Conservation (phyloP, 2,329 filamentous ascomycete genomes). For the Proliferodiscus dingleyae region DNA sequence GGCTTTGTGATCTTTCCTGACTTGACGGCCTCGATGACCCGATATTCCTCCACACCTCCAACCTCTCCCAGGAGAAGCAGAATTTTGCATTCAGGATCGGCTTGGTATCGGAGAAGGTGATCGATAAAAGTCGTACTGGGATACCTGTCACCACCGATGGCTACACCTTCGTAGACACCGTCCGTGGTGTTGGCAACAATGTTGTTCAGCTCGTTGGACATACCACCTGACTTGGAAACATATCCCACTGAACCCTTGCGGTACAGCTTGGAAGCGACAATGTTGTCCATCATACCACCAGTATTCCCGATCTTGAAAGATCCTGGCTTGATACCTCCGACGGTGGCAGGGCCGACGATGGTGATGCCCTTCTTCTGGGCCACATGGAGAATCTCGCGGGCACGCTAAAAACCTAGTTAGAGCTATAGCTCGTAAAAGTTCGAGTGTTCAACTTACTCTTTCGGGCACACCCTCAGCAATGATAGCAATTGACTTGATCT, state of each 20-base stretch:
- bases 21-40: conserved; percentile 98
- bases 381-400: conserved; percentile 94
- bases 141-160: conserved; percentile 98
- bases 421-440: background rate
- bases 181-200: conserved; percentile 95
- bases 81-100: conserved; percentile 97
- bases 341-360: conserved; percentile 96
- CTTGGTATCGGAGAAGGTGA: conserved; percentile 93
- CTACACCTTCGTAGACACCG: conserved; percentile 98
- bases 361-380: conserved; percentile 98
- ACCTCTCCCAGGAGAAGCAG: conserved; percentile 94
- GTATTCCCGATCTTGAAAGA: conserved; percentile 99
- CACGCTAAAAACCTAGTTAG: conserved; percentile 57
- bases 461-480: conserved; percentile 99
- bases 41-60: conserved; percentile 99
- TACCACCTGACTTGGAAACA: conserved; percentile 99
- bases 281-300: conserved; percentile 99
- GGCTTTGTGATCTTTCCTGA: conserved; percentile 93
- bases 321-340: conserved; percentile 98
- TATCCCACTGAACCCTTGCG: conserved; percentile 98
- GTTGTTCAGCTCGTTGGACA: conserved; percentile 99
- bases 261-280: conserved; percentile 99
- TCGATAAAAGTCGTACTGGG: conserved; percentile 99
- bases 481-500: conserved; percentile 98
- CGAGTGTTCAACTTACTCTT: conserved; percentile 60